Evolutionary conservation across 306 rosid species (phyloP), one percentile per base, ranked within the genome.

Genomic region (Fragaria ananassa): DNA sequence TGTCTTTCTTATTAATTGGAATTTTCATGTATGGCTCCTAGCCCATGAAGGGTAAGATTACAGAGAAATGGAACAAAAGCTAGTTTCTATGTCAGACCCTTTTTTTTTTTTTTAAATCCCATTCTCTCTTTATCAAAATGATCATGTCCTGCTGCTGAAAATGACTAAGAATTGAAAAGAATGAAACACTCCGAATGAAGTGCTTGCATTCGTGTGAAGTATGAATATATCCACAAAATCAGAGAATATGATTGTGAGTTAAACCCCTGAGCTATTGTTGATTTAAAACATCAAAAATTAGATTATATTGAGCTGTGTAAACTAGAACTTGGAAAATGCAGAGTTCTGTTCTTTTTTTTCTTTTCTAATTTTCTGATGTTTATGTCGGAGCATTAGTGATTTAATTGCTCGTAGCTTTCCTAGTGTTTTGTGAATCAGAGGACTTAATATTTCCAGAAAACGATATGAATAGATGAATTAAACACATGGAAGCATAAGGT

Each of bases 1-100:
- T 62, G 4, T 10, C 5, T 35, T 27, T 27, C 13, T 41, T 42
- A 13, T 57, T 41, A 73, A 10, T 64, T 76, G 4, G 1, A 49
- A 75, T 64, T 66, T 21, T 70, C 64, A 50, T 53, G 29, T 53
- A 53, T 39, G 67, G 44, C 53, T 17, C 13, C n/a, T 49, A 67
- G 64, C 2, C 66, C 21, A 1, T 39, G 42, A 64, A 49, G 19
- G 54, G 11, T 63, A 27, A 3, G 65, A 35, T 14, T 64, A 9
- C 12, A 35, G 65, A 37, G 8, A 21, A 29, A 29, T n/a, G 42
- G 14, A 29, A 15, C 60, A 29, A 31, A 29, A 46, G 35, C 14
- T 45, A 44, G 23, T 12, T 29, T 46, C 15, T 62, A 51, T 34
- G 18, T 44, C 18, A 10, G 68, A 74, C 12, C 44, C 10, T 31